Base-by-base conservation (phyloP, 2,329 filamentous ascomycete genomes). In the Penicillium sclerotiorum region DNA sequence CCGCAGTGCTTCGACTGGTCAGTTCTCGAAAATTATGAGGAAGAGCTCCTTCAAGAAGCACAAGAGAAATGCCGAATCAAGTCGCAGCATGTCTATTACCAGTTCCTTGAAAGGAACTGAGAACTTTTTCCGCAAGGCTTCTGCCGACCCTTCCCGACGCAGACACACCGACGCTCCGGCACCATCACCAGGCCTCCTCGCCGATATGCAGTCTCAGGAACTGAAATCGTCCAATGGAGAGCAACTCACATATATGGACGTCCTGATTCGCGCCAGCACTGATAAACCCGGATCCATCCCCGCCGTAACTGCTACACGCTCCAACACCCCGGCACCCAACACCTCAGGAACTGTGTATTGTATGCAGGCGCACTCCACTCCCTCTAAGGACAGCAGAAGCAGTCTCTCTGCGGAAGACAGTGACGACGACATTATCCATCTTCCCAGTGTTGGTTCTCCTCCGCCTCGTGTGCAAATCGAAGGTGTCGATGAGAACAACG, bases 121-220 rank as follows among this genome's bases (percentile, higher is more conserved):
- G 32, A 45, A 49, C 27, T 47, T 58, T 35, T 49, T 59, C 35
- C 53, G 59, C 25, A 59, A 50, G 30, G 50, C 56, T 21, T 56
- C 62, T 8, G 45, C 53, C 23, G 55, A 61, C 15, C 39, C 58
- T 23, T 44, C 55, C 35, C 66, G 62, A 47, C 65, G 72, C 52
- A 63, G 72, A 45, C 72, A 74, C 56, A 74, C 72, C 12, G 72
- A 73, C 45, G 71, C 70, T 21, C 69, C 70, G 15, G 60, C 63
- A n/a, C 68, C 70, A 4, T 66, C 66, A 7, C 55, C 62, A 5
- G 59, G 57, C 3, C 59, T 71, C 44, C 46, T 71, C 3, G 57
- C 53, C 23, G 59, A 64, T 12, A 55, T 60, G 13, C 37, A 59
- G 18, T 47, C 55, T 18, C 36, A 52, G 11, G 20, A 51, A 15